phyloP scores from a whole-genome alignment of 257 asterid species.

The Scutellaria minor region DNA sequence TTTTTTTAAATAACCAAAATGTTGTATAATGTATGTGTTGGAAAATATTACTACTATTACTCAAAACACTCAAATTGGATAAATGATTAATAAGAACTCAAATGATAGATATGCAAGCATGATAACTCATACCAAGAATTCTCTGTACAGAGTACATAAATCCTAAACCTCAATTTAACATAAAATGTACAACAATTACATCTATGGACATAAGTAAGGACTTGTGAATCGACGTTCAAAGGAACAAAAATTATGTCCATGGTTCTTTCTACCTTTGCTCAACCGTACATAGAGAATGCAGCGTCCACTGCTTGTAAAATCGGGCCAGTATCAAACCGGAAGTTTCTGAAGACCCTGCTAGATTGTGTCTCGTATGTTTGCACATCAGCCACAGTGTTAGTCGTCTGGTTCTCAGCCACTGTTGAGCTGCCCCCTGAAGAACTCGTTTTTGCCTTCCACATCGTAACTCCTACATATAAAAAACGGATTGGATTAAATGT shows the following conservation, averaged over 20 bases:
- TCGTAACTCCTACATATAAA: slow-evolving; percentile 53
- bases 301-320: slow-evolving; percentile 68
- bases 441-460: slow-evolving; percentile 75
- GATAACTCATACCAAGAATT: slow-evolving; percentile 23
- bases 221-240: background rate
- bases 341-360: slow-evolving; percentile 70
- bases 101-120: too few relatives aligned
- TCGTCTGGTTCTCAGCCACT: slow-evolving; percentile 50
- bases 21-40: too few relatives aligned
- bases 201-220: slow-evolving; percentile 23
- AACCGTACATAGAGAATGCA: slow-evolving; percentile 52
- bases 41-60: too few relatives aligned
- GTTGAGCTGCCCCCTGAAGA: slow-evolving; percentile 65
- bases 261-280: slow-evolving; percentile 23
- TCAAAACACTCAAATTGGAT: background rate
- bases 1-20: too few relatives aligned
- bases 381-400: slow-evolving; percentile 50
- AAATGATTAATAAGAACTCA: background rate
- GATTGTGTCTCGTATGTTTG: slow-evolving; percentile 47
- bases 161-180: background rate
- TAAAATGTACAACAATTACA: slow-evolving; percentile 35
- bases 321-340: slow-evolving; percentile 65
- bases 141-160: slow-evolving; percentile 43
- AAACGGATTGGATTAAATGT: background rate
- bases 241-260: slow-evolving; percentile 17